Evolutionary conservation across 495 filamentous ascomycete species (phyloP).

Genomic region (Penicillium roqueforti): DNA sequence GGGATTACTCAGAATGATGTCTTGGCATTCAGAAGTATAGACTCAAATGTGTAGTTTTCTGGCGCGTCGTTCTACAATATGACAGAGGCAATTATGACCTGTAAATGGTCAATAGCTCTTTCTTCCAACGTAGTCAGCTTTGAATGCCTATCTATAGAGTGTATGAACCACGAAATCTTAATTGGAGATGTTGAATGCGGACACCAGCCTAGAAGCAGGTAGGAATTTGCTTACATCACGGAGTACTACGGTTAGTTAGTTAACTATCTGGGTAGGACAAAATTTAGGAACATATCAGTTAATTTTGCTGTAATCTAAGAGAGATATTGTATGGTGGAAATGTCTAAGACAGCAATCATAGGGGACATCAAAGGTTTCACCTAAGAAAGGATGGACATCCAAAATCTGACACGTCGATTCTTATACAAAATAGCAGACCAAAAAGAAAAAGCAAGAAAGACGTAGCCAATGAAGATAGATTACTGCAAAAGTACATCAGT

Average conservation of each 20-base stretch:
- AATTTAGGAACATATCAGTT: too few relatives aligned
- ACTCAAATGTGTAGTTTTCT: neutral
- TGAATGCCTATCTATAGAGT: neutral
- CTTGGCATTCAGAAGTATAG: constrained; percentile 1
- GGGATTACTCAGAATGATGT: constrained; percentile 5
- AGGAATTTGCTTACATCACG: neutral
- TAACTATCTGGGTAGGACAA: neutral
- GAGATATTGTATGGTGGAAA: constrained; percentile 1
- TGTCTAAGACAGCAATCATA: constrained; percentile 24
- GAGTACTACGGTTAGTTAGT: neutral
- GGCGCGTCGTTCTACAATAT: neutral
- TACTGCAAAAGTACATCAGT: neutral
- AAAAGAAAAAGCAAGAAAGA: too few relatives aligned
- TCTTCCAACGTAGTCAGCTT: neutral
- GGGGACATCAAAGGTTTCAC: constrained; percentile 19
- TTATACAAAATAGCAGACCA: neutral
- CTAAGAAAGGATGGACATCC: neutral
- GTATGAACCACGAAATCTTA: neutral
- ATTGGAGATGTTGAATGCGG: neutral
- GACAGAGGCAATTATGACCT: neutral
- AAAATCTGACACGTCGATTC: constrained; percentile 1
- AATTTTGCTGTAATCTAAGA: neutral
- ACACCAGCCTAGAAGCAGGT: too few relatives aligned
- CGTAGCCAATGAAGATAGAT: constrained; percentile 2
- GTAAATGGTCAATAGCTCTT: neutral